These are phyloP conservation scores for Hypoxylon sp. DNA, from an alignment of 2,329 filamentous ascomycete species.

Conservation along the genomic window DNA sequence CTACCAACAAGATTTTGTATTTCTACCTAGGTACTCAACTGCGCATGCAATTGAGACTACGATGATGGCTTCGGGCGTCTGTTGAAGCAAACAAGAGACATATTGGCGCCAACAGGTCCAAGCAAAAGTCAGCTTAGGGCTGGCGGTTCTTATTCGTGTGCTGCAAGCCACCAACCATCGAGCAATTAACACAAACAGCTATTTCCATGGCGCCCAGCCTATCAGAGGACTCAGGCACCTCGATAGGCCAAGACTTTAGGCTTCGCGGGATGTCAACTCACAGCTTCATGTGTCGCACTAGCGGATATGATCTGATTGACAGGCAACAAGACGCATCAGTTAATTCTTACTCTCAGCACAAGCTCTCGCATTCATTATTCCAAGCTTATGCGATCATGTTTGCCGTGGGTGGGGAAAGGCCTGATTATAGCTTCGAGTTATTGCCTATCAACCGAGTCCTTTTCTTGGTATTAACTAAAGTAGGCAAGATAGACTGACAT, in stretches of 20 bases:
- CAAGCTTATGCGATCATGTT: slow-evolving; percentile 7
- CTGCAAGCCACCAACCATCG: slow-evolving; percentile 26
- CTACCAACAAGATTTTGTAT: slow-evolving; percentile 7
- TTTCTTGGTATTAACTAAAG: slow-evolving; percentile 2
- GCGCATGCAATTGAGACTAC: slow-evolving; percentile 22
- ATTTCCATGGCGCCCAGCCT: slow-evolving; percentile 10
- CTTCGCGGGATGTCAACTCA: slow-evolving; percentile 21
- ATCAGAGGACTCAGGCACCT: slow-evolving; percentile 15
- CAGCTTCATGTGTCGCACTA: slow-evolving; percentile 20
- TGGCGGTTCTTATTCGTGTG: slow-evolving; percentile 19
- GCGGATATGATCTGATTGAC: slow-evolving; percentile 29
- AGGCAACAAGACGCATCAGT: slow-evolving; percentile 18
- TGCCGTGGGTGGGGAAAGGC: slow-evolving; percentile 5
- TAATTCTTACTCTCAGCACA: slow-evolving; percentile 5
- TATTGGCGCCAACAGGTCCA: slow-evolving; percentile 38
- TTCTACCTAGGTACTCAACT: slow-evolving; percentile 26
- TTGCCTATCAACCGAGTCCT: slow-evolving; percentile 11
- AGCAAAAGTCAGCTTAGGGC: slow-evolving; percentile 26
- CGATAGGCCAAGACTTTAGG: slow-evolving; percentile 21
- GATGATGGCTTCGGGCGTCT: slow-evolving; percentile 34
- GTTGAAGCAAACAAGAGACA: slow-evolving; percentile 29
- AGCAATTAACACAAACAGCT: slow-evolving; percentile 21
- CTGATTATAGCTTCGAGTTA: slow-evolving; percentile 7
- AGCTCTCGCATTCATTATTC: slow-evolving; percentile 1
- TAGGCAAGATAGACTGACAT: slow-evolving; percentile 9